Evolutionary conservation across 805 yeast genomes (phyloP).

Genomic region (Saturnispora saitoi): DNA sequence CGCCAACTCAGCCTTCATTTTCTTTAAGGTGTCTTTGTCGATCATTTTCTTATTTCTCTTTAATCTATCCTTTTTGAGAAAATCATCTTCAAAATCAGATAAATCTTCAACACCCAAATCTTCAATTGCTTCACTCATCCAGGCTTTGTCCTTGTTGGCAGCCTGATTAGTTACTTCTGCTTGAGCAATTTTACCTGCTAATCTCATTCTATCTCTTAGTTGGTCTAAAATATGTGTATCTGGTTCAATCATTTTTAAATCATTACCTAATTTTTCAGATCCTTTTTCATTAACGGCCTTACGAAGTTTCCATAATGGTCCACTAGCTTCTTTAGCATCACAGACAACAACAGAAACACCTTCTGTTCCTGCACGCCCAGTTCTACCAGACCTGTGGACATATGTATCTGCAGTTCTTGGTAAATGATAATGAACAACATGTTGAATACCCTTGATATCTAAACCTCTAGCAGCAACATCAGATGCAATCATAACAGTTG

Average conservation of each 20-base stretch:
- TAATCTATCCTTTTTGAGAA: slow-evolving; percentile 52
- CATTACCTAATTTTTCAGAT: slow-evolving; percentile 29
- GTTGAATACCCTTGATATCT: slow-evolving; percentile 77
- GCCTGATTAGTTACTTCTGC: slow-evolving; percentile 47
- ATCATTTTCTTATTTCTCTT: slow-evolving; percentile 46
- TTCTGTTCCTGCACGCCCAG: slow-evolving; percentile 91
- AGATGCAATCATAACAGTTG: slow-evolving; percentile 77
- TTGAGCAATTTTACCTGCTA: slow-evolving; percentile 74
- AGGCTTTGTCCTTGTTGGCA: slow-evolving; percentile 57
- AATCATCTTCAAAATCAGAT: slow-evolving; percentile 60
- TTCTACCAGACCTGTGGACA: slow-evolving; percentile 94
- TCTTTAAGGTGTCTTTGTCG: slow-evolving; percentile 39
- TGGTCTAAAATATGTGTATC: slow-evolving; percentile 69
- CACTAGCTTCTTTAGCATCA: slow-evolving; percentile 88
- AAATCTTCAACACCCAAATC: slow-evolving; percentile 78
- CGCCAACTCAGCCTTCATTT: slow-evolving; percentile 43
- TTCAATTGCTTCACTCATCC: slow-evolving; percentile 88
- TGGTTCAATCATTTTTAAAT: slow-evolving; percentile 62
- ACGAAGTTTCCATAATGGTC: slow-evolving; percentile 72
- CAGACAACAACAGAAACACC: slow-evolving; percentile 95
- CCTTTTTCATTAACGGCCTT: slow-evolving; percentile 33
- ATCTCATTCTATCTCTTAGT: slow-evolving; percentile 53
- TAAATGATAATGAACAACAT: slow-evolving; percentile 87
- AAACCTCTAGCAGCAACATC: slow-evolving; percentile 98
- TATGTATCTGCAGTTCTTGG: slow-evolving; percentile 93